Evolutionary conservation across 805 yeast genomes (phyloP).

Genomic region (Kazachstania kunashirensis): DNA sequence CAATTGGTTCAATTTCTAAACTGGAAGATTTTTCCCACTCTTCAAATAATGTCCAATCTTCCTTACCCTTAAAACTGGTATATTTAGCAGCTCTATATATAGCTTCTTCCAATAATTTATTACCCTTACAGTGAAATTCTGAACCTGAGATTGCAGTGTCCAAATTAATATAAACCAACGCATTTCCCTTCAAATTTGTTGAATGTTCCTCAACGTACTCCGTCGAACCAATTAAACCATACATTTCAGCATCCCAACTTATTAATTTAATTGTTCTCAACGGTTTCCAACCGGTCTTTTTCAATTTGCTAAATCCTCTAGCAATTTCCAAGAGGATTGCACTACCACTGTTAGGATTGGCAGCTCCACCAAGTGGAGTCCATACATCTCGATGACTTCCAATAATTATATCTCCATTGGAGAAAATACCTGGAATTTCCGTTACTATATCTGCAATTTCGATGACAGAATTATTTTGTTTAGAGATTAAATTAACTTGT

Average conservation of each 20-base stretch:
- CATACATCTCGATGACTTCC: constrained; percentile 49
- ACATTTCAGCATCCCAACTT: constrained; percentile 78
- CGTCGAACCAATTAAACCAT: constrained; percentile 65
- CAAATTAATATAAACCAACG: constrained; percentile 45
- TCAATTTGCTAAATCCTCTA: constrained; percentile 38
- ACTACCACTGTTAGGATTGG: constrained; percentile 43
- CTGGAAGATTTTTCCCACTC: constrained; percentile 35
- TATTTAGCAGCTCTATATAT: constrained; percentile 37
- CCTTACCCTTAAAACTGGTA: constrained; percentile 35
- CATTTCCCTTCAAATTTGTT: constrained; percentile 36
- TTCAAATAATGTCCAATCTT: constrained; percentile 36
- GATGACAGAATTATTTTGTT: constrained; percentile 34
- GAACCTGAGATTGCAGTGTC: constrained; percentile 46
- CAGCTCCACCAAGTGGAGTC: constrained; percentile 38
- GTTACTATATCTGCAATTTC: constrained; percentile 42
- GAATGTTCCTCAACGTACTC: constrained; percentile 62
- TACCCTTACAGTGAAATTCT: constrained; percentile 37
- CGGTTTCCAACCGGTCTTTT: constrained; percentile 58
- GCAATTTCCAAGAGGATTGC: constrained; percentile 43
- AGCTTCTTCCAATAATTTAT: constrained; percentile 46
- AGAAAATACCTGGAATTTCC: constrained; percentile 47
- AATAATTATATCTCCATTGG: constrained; percentile 43
- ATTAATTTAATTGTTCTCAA: constrained; percentile 57
- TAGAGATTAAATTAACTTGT: constrained; percentile 33
- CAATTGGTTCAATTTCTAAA: constrained; percentile 34